phyloP scores from a whole-genome alignment of 2,329 filamentous ascomycete genomes.

The Aspergillus caelatus region DNA sequence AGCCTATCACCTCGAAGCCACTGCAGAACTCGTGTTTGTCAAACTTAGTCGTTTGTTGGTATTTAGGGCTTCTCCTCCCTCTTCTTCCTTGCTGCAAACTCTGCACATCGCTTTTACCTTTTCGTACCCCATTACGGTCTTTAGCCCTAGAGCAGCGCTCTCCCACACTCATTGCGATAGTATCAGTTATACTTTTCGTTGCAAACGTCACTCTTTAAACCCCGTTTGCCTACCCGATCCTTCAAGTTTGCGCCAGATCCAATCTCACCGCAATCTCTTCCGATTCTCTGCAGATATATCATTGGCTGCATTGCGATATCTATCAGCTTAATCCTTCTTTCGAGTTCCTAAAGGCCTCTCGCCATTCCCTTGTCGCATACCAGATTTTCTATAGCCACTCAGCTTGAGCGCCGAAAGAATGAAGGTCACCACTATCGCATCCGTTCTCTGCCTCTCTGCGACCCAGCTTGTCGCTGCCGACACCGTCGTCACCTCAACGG shows the following conservation, averaged over 20 bases:
- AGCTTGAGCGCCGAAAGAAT: constrained; percentile 26
- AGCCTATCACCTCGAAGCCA: background rate
- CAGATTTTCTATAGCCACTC: background rate
- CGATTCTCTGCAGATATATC: constrained; percentile 7
- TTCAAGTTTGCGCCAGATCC: constrained; percentile 1
- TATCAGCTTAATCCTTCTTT: background rate
- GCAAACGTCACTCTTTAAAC: constrained; percentile 31
- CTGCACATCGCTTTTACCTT: constrained; percentile 16
- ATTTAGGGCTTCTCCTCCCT: constrained; percentile 8
- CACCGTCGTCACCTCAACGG: constrained; percentile 28
- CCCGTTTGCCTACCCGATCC: constrained; percentile 15
- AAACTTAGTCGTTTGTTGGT: background rate
- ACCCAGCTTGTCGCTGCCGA: constrained; percentile 35
- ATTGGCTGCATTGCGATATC: background rate
- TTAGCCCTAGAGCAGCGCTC: constrained; percentile 31
- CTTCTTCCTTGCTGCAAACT: constrained; percentile 6
- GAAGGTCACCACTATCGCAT: constrained; percentile 38
- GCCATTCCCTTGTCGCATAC: background rate
- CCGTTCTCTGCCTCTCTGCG: constrained; percentile 39
- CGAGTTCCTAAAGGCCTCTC: background rate
- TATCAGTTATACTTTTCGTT: constrained; percentile 12
- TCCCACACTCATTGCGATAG: constrained; percentile 29
- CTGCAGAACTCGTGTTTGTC: constrained; percentile 2
- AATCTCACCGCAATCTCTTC: background rate
- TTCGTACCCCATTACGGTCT: constrained; percentile 19